Evolutionary conservation across 176 grass and related monocot genomes (phyloP).

Genomic region (Phoenix dactylifera): DNA sequence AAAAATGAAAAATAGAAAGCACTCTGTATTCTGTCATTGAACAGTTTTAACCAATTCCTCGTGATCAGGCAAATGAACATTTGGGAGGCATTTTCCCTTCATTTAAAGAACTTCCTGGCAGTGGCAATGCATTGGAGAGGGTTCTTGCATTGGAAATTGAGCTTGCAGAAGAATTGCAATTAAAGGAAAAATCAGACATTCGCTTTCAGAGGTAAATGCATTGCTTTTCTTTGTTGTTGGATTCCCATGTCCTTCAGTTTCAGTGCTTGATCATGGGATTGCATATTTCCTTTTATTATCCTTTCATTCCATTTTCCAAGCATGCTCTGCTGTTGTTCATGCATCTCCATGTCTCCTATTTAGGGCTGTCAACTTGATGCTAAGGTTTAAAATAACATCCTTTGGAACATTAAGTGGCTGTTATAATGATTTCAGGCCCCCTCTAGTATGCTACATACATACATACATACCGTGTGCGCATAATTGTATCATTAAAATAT

Average conservation of each 20-base stretch:
- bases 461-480: too few species aligned
- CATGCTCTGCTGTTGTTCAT: too few species aligned
- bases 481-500: too few species aligned
- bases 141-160: conserved; percentile 93
- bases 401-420: too few species aligned
- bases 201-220: conserved; percentile 60
- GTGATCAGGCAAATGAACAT: conserved; percentile 81
- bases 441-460: too few species aligned
- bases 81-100: conserved; percentile 62
- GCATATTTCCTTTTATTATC: too few species aligned
- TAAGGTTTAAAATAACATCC: too few species aligned
- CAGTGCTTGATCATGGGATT: too few species aligned
- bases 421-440: too few species aligned
- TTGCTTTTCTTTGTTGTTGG: neutral
- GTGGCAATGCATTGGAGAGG: conserved; percentile 87
- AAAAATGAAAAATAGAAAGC: conserved; percentile 7
- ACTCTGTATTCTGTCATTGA: conserved; percentile 8
- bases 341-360: too few species aligned
- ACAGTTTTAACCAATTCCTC: conserved; percentile 2
- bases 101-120: conserved; percentile 82
- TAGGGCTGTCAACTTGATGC: too few species aligned
- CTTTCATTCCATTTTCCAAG: too few species aligned
- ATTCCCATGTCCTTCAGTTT: neutral
- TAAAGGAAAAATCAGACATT: conserved; percentile 66
- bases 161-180: conserved; percentile 73